Percentiles rank a stretch among this genome's conserved stretches.
Evolutionary conservation across 345 rosid species (phyloP).

Genomic region (thale cress (Arabidopsis thaliana)): DNA sequence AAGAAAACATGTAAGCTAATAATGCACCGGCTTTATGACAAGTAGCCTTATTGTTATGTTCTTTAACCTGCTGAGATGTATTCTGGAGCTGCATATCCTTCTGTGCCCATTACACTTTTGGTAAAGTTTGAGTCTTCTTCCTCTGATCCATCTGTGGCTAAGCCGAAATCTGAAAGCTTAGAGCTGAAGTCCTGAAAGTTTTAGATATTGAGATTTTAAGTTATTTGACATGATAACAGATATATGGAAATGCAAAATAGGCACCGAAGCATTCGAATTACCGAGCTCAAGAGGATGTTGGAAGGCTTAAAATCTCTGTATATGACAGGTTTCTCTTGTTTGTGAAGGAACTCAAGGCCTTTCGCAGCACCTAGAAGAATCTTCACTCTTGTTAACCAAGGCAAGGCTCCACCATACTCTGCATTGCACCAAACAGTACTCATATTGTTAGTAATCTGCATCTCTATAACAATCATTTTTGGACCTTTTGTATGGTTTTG

Average conservation of each 20-base stretch:
- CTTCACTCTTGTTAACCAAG: slow-evolving; percentile 86
- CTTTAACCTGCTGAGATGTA: slow-evolving; percentile 55
- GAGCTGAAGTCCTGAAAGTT: slow-evolving; percentile 56
- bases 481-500: neutral
- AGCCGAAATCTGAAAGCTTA: slow-evolving; percentile 64
- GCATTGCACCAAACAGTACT: slow-evolving; percentile 36
- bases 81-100: slow-evolving; percentile 69
- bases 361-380: slow-evolving; percentile 85
- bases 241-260: neutral
- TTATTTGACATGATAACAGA: slow-evolving; percentile 22
- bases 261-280: slow-evolving; percentile 43
- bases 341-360: slow-evolving; percentile 84
- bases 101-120: slow-evolving; percentile 67
- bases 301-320: slow-evolving; percentile 85
- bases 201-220: slow-evolving; percentile 1
- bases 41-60: neutral
- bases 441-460: slow-evolving; percentile 26
- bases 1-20: slow-evolving; percentile 37
- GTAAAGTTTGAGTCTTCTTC: slow-evolving; percentile 59
- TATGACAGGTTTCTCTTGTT: slow-evolving; percentile 72
- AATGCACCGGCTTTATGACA: neutral
- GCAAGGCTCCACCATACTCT: slow-evolving; percentile 66
- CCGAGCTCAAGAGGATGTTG: slow-evolving; percentile 71
- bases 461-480: slow-evolving; percentile 1
- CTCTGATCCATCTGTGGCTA: slow-evolving; percentile 69